A percentile compares a stretch with the other conserved stretches of the same genome.
Evolutionary conservation across 2,329 filamentous ascomycete species (phyloP).

Genomic region (Salinomyces thailandicus): DNA sequence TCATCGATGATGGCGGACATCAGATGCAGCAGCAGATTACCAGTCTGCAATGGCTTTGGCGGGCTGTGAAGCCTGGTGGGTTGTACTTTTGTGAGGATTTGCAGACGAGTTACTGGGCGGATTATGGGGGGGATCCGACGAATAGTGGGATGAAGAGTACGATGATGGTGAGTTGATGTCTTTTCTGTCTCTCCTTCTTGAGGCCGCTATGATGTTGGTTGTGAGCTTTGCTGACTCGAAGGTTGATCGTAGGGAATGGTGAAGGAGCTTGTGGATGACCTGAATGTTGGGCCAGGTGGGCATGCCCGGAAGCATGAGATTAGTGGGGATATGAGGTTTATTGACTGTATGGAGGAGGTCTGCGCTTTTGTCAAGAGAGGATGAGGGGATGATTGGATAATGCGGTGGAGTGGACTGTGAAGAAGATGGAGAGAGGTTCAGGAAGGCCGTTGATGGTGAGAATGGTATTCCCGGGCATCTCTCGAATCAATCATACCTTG

Average conservation of each 20-base stretch:
- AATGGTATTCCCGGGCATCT: no score
- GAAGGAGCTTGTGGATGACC: constrained; percentile 18
- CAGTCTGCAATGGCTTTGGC: constrained; percentile 29
- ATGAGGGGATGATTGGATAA: no score
- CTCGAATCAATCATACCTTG: no score
- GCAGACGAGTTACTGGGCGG: constrained; percentile 17
- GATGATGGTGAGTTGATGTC: constrained; percentile 15
- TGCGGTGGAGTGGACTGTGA: no score
- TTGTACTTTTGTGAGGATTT: constrained; percentile 21
- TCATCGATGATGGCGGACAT: constrained; percentile 34
- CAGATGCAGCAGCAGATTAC: constrained; percentile 31
- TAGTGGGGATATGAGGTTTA: constrained; percentile 8
- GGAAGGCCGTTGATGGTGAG: no score
- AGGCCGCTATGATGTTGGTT: no score
- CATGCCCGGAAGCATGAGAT: constrained; percentile 9
- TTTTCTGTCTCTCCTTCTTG: neutral
- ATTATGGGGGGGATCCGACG: constrained; percentile 16
- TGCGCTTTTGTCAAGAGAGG: constrained; percentile 12
- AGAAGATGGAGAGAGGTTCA: no score
- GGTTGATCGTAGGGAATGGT: constrained; percentile 12
- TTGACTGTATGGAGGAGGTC: constrained; percentile 15
- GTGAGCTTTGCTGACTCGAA: no score
- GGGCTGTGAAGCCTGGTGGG: constrained; percentile 27
- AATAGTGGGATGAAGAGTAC: constrained; percentile 8
- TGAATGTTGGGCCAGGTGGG: constrained; percentile 11